Evolutionary conservation across 2,329 filamentous ascomycete genomes (phyloP), one percentile per base, ranked within the genome.

Genomic region (Mollisiaceae sp.): DNA sequence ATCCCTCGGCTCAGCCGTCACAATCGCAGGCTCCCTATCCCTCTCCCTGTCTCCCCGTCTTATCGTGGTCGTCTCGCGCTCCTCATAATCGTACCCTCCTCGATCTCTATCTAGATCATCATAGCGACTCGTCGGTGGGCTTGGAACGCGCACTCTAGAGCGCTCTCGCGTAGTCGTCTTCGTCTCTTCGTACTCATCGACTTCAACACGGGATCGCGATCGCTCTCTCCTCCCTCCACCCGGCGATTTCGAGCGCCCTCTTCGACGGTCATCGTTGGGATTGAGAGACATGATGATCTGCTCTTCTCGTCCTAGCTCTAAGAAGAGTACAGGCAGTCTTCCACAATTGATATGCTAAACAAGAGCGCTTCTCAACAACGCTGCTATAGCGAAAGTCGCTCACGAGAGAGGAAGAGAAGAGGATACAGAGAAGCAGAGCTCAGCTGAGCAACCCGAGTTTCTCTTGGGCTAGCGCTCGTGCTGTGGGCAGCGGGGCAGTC

Each of bases 201-300:
- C 65, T 1, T 69, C 68, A n/a, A 66, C 66, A 32, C 72, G 56
- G 2, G 68, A 68, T 39, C 69, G 62, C 2, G 71, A 74, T 41
- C 67, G 62, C 35, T 73, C 72, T 12, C 74, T 61, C 32, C 71
- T 70, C 35, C 70, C 62, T 8, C 70, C 67, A 4, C 74, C 75
- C 32, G 75, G 75, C 11, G 71, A 74, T 57, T 71, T 73, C 47
- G 72, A 74, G 18, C 75, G 69, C 14, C 69, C 72, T 47, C 71
- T 63, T 12, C 69, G 60, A n/a, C 69, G 71, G 43, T 67, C 71
- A 60, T 74, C 72, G 64, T 71, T 69, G 18, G 74, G 74, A 64
- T 75, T 71, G 57, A 76, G 74, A 55, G 74, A 75, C 73, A 75
- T 75, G 15, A 27, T 52, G 39, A 9, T 11, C 20, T 22, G 14